Evolutionary conservation across 768 basidiomycete species (phyloP), one percentile per base, ranked within the genome.

Genomic region (Pisolithus albus): DNA sequence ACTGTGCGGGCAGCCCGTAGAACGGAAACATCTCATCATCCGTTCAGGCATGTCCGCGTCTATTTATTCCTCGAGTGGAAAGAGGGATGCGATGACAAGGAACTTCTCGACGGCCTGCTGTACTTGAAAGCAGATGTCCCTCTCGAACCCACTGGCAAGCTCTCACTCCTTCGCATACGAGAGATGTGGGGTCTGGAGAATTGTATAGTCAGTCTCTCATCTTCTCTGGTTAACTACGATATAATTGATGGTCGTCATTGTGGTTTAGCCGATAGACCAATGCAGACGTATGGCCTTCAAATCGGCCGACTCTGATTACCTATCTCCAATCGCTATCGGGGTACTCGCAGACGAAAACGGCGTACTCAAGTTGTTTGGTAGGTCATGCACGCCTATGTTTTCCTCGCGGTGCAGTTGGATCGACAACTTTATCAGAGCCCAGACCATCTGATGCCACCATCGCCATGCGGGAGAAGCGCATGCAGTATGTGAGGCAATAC

Each of bases 1-100:
- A 23, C 32, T 19, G 30, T 18, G n/a, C 23, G 4, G 16, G 9
- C 30, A 47, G 30, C 5, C 19, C 9, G n/a, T 4, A 13, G 6
- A 13, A 15, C 21, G 2, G 46, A n/a, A n/a, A 11, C 18, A 32
- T 0, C 21, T 13, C 11, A 2, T 9, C 2, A 8, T 24, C 47
- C 3, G 38, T 23, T 15, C 40, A 63, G 62, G 51, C 65, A 69
- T 40, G 58, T 67, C 46, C 66, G 66, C 32, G 67, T 67, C 5
- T 66, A 67, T 19, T 47, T 67, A n/a, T 67, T 64, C 37, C 44
- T 61, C 19, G 65, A 57, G 5, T 67, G 67, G 67, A 26, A 47
- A 7, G 61, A 55, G 0, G 67, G 65, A 16, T 57, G 55, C 23
- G 65, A 66, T 41, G 65, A 67, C n/a, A 59, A 51, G 23, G 63